Evolutionary conservation across 495 filamentous ascomycete species (phyloP), one percentile per base, ranked within the genome.

Genomic region (Annulohypoxylon bovei): DNA sequence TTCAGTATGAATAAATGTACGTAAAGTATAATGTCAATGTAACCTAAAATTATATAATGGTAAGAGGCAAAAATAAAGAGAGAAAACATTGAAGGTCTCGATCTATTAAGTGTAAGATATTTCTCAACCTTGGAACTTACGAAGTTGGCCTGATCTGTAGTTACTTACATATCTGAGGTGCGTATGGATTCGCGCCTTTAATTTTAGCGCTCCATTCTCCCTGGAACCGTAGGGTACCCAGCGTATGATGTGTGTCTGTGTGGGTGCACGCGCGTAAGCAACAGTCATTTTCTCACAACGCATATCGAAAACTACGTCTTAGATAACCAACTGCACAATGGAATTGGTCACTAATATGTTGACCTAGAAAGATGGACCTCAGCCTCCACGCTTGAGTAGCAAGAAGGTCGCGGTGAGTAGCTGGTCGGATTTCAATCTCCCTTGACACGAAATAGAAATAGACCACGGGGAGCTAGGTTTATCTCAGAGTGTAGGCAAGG

Each of bases 381-480:
- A 62, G 75, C 78, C 73, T 78, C 79, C 82, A 84, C 59, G 27
- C 57, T 33, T 57, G 40, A 27, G 12, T 44, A 77, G 76, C 72
- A 78, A 75, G 78, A 73, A 79, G 75, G 78, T 71, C 75, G 75
- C 81, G 82, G 83, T 84, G 83, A 85, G 83, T 85, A 85, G 72
- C 76, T 53, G 81, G 81, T 75, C 81, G 59, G 14, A 22, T 16
- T 69, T 83, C 60, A 71, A 80, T 85, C 72, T 85, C 75, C 82
- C 82, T 84, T 79, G 75, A 72, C 68, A 78, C 73, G 75, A 81
- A 77, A 83, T 79, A 76, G 80, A 80, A 79, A 80, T 77, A 71
- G 76, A 79, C 81, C 81, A 83, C 71, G 72, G 83, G 46, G 72
- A 75, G 53, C 66, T 68, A 70, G 78, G 81, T 78, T 74, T 74